Evolutionary conservation across 768 basidiomycete genomes (phyloP), one percentile per base, ranked within the genome.

Genomic region (Lyophyllum decastes): DNA sequence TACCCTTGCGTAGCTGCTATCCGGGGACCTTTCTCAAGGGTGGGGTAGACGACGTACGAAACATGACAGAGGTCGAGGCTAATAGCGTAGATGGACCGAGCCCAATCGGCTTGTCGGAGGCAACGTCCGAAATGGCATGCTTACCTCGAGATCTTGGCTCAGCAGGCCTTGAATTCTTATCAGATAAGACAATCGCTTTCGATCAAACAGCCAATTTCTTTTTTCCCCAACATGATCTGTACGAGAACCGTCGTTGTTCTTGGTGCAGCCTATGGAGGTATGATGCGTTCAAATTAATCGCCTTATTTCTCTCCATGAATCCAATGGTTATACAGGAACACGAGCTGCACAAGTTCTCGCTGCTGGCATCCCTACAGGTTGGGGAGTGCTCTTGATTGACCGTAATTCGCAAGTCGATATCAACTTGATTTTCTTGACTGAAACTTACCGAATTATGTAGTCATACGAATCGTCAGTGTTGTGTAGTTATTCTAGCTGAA

Each of bases 371-470:
- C 84, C 84, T 4, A 68, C 73, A 14, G 79, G 70, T 16, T 84
- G 85, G 82, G 76, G 79, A 25, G 73, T 88, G 24, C 73, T 87
- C 4, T 67, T 87, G 12, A 74, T 88, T 35, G 86, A 87, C 60
- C 73, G 83, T 48, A 87, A 89, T 65, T 81, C 79, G 79, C 85
- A 68, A 58, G 80, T 73, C 11, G 54, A 38, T 47, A 49, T 54
- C 53, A 5, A 5, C 2, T 35, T 25, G 19, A 22, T 8, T 22
- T 11, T 47, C 12, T 14, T 19, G 53, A 17, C 33, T n/a, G 43
- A 22, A 4, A 24, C 51, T 55, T 5, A 57, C 49, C 19, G 12
- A 19, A 16, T 17, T 12, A 30, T 34, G 16, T 45, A 82, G 82
- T 24, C 82, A 83, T 59, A 69, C 73, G n/a, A 82, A 82, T 59